These are phyloP conservation scores for Helianthus tuberosus DNA, from an alignment of 129 eudicot genomes.

Conservation along the genomic window DNA sequence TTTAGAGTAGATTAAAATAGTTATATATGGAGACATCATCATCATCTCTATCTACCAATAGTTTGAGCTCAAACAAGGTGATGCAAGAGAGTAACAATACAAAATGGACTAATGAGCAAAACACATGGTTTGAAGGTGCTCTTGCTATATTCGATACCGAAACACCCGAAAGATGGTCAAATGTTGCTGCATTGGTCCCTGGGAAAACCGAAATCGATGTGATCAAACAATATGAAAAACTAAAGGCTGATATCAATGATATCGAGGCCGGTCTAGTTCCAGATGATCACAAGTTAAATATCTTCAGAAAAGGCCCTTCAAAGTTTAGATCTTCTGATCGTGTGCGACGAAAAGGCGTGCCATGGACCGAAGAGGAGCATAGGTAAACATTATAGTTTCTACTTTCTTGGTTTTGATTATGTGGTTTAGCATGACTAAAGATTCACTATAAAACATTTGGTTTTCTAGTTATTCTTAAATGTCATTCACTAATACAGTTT, in stretches of 20 bases:
- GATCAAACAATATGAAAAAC: conserved; percentile 65
- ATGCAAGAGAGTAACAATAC: conserved; percentile 51
- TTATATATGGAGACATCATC: conserved; percentile 49
- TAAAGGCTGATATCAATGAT: conserved; percentile 71
- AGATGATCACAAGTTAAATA: conserved; percentile 34
- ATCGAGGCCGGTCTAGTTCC: conserved; percentile 56
- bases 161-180: conserved; percentile 80
- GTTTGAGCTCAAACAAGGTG: conserved; percentile 36
- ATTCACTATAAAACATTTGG: neutral
- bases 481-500: too few relatives aligned
- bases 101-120: conserved; percentile 83
- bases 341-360: conserved; percentile 86
- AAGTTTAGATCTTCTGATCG: conserved; percentile 56
- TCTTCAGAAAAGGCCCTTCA: conserved; percentile 49
- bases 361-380: conserved; percentile 99
- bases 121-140: conserved; percentile 85
- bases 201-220: conserved; percentile 84
- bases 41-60: conserved; percentile 44
- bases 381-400: conserved; percentile 42
- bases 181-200: conserved; percentile 74
- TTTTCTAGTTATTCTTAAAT: too few relatives aligned
- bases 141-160: conserved; percentile 70
- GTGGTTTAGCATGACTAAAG: neutral
- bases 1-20: conserved; percentile 24
- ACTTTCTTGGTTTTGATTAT: conserved; percentile 2